Conservation (phyloP, 768 basidiomycete genomes). For the Lanmaoa rubissima region DNA sequence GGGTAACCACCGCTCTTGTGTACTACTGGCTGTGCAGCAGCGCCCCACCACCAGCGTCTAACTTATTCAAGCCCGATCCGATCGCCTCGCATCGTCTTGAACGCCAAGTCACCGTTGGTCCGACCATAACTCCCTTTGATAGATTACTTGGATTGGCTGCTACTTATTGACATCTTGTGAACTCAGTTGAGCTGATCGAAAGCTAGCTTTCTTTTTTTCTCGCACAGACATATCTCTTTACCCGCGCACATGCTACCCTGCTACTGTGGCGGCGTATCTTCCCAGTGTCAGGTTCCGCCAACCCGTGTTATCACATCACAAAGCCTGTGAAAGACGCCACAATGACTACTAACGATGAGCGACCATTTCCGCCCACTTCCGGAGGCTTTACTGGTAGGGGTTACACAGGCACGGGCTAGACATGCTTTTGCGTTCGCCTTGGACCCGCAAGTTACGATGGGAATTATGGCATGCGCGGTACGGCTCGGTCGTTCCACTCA, state of each 20-base stretch:
- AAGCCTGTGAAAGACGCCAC: conserved; percentile 14
- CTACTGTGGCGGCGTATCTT: conserved; percentile 7
- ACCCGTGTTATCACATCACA: not conserved
- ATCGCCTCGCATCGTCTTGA: conserved; percentile 12
- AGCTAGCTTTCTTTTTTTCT: not conserved
- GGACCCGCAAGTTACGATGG: conserved; percentile 6
- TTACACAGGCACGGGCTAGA: conserved; percentile 4
- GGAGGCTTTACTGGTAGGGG: not conserved
- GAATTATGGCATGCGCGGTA: conserved; percentile 11
- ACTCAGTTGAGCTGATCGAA: conserved; percentile 8
- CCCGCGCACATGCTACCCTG: conserved; percentile 18
- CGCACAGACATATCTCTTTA: conserved; percentile 3
- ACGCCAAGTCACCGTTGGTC: conserved; percentile 13
- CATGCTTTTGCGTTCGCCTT: conserved; percentile 1
- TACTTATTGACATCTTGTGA: not conserved
- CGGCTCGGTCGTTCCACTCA: not conserved
- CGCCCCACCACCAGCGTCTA: not conserved
- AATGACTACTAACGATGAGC: conserved; percentile 6
- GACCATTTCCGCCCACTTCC: not conserved
- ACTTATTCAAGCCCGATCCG: conserved; percentile 11
- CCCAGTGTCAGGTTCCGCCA: conserved; percentile 5
- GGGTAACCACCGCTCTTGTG: not conserved
- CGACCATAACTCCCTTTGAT: not conserved
- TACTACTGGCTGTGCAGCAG: conserved; percentile 5
- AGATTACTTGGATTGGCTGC: not conserved